A percentile compares a stretch with the other conserved stretches of the same genome.
These are phyloP conservation scores for Pachysandra terminalis DNA, from an alignment of 164 flowering plant species.

Conservation along the genomic window DNA sequence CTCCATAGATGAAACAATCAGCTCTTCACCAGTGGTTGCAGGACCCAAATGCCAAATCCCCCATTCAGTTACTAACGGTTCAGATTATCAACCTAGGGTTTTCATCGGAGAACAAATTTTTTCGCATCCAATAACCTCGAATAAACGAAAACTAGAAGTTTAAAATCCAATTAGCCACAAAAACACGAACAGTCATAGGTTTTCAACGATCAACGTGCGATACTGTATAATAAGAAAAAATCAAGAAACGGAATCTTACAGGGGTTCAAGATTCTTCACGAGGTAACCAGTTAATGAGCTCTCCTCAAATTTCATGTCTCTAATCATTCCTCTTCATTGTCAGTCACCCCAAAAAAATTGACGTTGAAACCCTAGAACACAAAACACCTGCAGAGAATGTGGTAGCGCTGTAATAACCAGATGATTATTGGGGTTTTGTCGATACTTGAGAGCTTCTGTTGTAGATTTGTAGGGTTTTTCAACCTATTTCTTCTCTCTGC, in stretches of 20 bases:
- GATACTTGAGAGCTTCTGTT: not conserved
- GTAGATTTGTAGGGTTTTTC: slow-evolving; percentile 7
- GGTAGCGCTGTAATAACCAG: slow-evolving; percentile 3
- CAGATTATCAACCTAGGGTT: not conserved
- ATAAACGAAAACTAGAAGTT: not conserved
- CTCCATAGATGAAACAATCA: no score
- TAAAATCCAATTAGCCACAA: not conserved
- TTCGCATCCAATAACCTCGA: not conserved
- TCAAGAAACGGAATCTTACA: slow-evolving; percentile 19
- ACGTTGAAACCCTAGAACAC: slow-evolving; percentile 9
- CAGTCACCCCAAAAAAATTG: not conserved
- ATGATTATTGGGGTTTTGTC: not conserved
- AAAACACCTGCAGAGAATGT: not conserved
- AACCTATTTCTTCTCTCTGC: not conserved
- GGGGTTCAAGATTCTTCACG: slow-evolving; percentile 27
- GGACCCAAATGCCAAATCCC: not conserved
- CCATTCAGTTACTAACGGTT: not conserved
- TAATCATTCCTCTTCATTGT: slow-evolving; percentile 16
- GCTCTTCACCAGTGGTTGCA: not conserved
- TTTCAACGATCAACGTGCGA: not conserved
- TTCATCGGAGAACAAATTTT: not conserved
- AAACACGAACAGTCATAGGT: not conserved
- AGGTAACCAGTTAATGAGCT: slow-evolving; percentile 25
- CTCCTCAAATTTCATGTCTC: slow-evolving; percentile 31
- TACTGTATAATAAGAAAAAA: not conserved